Percentiles rank a stretch among this genome's conserved stretches.
These are phyloP conservation scores for Umbelopsis vinacea DNA, from an alignment of 192 early-diverging fungal genomes.

Conservation along the genomic window DNA sequence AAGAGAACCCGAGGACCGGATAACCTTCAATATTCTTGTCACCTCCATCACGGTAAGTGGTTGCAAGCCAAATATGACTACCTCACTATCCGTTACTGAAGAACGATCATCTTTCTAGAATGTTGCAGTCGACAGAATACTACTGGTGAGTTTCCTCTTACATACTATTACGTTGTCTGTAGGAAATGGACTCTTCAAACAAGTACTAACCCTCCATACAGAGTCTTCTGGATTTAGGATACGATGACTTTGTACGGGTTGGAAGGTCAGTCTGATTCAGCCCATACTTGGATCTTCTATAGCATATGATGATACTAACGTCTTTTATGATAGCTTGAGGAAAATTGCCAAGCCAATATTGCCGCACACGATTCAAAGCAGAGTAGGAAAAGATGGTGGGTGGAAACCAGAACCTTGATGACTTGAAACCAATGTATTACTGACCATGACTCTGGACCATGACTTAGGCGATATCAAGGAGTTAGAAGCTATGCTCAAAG, in stretches of 20 bases:
- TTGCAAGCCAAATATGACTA: background rate
- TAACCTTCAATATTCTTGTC: slow-evolving; percentile 59
- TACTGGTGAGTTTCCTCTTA: slow-evolving; percentile 42
- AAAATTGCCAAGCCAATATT: slow-evolving; percentile 68
- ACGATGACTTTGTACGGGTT: slow-evolving; percentile 69
- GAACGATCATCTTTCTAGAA: slow-evolving; percentile 45
- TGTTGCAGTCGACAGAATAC: slow-evolving; percentile 78
- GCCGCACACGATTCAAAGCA: slow-evolving; percentile 60
- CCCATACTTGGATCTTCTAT: background rate
- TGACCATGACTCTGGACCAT: slow-evolving; percentile 6
- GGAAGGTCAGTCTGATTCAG: slow-evolving; percentile 38
- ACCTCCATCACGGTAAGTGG: slow-evolving; percentile 67
- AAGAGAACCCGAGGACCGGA: slow-evolving; percentile 30
- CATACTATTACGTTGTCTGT: background rate
- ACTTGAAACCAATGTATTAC: slow-evolving; percentile 14
- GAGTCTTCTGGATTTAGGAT: slow-evolving; percentile 66
- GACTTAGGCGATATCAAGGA: slow-evolving; percentile 56
- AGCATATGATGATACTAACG: background rate
- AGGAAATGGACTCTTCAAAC: background rate
- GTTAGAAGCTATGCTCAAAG: slow-evolving; percentile 74
- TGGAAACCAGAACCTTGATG: slow-evolving; percentile 14
- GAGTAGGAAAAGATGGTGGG: slow-evolving; percentile 42
- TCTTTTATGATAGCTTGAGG: slow-evolving; percentile 50
- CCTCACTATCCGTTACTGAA: background rate
- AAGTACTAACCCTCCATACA: background rate